These are phyloP conservation scores for Stropharia rugosoannulata DNA, from an alignment of 768 basidiomycete species.

Conservation along the genomic window DNA sequence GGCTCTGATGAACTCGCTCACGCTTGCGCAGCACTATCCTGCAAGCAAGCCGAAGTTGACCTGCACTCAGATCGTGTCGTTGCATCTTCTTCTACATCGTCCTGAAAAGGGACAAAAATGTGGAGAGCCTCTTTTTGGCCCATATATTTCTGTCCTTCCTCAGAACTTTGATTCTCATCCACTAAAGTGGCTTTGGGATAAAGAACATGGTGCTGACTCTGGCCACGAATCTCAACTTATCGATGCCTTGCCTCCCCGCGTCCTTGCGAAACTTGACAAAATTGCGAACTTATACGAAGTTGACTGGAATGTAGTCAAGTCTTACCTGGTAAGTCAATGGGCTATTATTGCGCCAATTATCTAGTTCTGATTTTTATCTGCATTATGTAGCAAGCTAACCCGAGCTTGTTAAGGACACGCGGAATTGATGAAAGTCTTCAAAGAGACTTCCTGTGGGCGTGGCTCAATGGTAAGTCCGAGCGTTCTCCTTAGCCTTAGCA, in stretches of 20 bases:
- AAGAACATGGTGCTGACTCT: slow-evolving; percentile 7
- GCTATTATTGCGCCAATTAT: neutral
- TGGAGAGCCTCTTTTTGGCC: slow-evolving; percentile 58
- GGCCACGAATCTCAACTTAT: slow-evolving; percentile 31
- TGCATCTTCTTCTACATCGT: slow-evolving; percentile 76
- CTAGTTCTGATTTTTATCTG: slow-evolving; percentile 2
- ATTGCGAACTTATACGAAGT: slow-evolving; percentile 47
- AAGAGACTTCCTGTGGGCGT: slow-evolving; percentile 78
- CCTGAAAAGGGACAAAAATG: slow-evolving; percentile 41
- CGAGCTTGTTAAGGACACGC: neutral
- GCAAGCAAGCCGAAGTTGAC: slow-evolving; percentile 35
- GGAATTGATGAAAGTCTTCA: slow-evolving; percentile 17
- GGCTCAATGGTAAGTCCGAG: slow-evolving; percentile 74
- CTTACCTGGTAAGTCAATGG: slow-evolving; percentile 50
- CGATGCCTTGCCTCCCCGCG: slow-evolving; percentile 46
- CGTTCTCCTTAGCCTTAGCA: neutral
- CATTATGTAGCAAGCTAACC: slow-evolving; percentile 14
- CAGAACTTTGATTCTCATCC: slow-evolving; percentile 75
- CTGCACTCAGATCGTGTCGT: slow-evolving; percentile 73
- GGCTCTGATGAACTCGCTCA: slow-evolving; percentile 72
- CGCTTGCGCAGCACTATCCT: slow-evolving; percentile 63
- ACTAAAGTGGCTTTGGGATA: slow-evolving; percentile 64
- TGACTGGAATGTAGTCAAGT: slow-evolving; percentile 56
- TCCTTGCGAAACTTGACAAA: slow-evolving; percentile 36
- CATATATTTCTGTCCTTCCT: slow-evolving; percentile 82